Evolutionary conservation across 1,284 basidiomycete genomes (phyloP).

Genomic region (Leccinum fuscescens): DNA sequence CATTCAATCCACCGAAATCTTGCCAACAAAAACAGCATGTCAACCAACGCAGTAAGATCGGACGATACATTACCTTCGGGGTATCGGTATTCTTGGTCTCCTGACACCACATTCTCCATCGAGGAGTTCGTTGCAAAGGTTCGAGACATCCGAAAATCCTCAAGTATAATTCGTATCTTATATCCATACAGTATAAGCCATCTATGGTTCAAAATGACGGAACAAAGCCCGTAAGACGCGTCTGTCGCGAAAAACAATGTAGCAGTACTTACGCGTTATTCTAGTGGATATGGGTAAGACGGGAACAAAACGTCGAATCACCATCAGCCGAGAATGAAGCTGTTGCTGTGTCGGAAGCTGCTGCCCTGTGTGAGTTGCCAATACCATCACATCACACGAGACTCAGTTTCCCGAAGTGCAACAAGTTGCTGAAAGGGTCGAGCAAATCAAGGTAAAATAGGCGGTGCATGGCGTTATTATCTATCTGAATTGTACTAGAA

Average conservation of each 20-base stretch:
- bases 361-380: constrained; percentile 42
- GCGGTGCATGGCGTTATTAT: neutral
- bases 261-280: neutral
- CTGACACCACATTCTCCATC: constrained; percentile 15
- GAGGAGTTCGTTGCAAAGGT: constrained; percentile 29
- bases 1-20: neutral
- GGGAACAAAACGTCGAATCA: constrained; percentile 28
- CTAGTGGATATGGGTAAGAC: constrained; percentile 69
- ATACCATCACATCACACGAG: neutral
- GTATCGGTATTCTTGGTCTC: constrained; percentile 31
- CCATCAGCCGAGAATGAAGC: constrained; percentile 19
- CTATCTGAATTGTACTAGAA: constrained; percentile 41
- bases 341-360: constrained; percentile 48
- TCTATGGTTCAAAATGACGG: constrained; percentile 76
- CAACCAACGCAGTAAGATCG: constrained; percentile 1
- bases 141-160: neutral
- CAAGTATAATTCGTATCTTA: constrained; percentile 5
- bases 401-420: constrained; percentile 38
- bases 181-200: constrained; percentile 53
- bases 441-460: constrained; percentile 53
- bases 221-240: constrained; percentile 56
- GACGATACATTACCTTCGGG: constrained; percentile 16
- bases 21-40: constrained; percentile 12
- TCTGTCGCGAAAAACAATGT: neutral
- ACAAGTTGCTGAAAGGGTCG: constrained; percentile 53